Percentiles rank a stretch among this genome's conserved stretches.
Evolutionary conservation across 768 basidiomycete species (phyloP).

Genomic region (Lactarius tabidus): DNA sequence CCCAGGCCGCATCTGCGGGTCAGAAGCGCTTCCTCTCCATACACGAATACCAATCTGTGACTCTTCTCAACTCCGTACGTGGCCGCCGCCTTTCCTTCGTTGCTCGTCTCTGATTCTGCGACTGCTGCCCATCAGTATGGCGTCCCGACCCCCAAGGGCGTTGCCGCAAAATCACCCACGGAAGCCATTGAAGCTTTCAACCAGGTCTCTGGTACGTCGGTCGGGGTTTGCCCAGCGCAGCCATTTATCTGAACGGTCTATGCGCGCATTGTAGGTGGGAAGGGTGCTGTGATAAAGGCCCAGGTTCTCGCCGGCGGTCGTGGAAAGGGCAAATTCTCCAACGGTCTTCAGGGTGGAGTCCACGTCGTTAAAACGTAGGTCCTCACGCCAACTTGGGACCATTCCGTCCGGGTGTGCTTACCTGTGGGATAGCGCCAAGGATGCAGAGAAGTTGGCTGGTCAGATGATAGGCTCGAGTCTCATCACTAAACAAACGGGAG

Average conservation of each 20-base stretch:
- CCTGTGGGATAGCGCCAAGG: slow-evolving; percentile 56
- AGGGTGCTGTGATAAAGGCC: slow-evolving; percentile 93
- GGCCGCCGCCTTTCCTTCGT: slow-evolving; percentile 26
- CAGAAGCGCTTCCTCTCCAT: slow-evolving; percentile 93
- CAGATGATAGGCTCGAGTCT: slow-evolving; percentile 95
- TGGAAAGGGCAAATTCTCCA: slow-evolving; percentile 96
- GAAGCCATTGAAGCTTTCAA: slow-evolving; percentile 89
- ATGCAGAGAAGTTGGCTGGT: slow-evolving; percentile 80
- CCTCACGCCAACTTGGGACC: not conserved
- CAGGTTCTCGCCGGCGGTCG: slow-evolving; percentile 98
- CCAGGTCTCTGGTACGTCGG: slow-evolving; percentile 62
- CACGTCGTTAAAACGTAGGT: slow-evolving; percentile 84
- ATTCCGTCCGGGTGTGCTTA: slow-evolving; percentile 6
- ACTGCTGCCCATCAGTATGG: slow-evolving; percentile 65
- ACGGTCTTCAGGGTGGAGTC: slow-evolving; percentile 95
- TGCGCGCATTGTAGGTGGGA: slow-evolving; percentile 46
- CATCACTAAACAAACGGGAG: slow-evolving; percentile 98
- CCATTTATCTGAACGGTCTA: not conserved
- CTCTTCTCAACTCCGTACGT: slow-evolving; percentile 84
- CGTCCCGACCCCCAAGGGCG: slow-evolving; percentile 89
- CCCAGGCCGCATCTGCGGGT: slow-evolving; percentile 63
- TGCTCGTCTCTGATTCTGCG: not conserved
- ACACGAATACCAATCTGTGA: slow-evolving; percentile 97
- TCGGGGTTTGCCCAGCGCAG: not conserved
- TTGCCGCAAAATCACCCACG: slow-evolving; percentile 79